Evolutionary conservation across 2,329 filamentous ascomycete species (phyloP).

Genomic region (Colletotrichum incanum): DNA sequence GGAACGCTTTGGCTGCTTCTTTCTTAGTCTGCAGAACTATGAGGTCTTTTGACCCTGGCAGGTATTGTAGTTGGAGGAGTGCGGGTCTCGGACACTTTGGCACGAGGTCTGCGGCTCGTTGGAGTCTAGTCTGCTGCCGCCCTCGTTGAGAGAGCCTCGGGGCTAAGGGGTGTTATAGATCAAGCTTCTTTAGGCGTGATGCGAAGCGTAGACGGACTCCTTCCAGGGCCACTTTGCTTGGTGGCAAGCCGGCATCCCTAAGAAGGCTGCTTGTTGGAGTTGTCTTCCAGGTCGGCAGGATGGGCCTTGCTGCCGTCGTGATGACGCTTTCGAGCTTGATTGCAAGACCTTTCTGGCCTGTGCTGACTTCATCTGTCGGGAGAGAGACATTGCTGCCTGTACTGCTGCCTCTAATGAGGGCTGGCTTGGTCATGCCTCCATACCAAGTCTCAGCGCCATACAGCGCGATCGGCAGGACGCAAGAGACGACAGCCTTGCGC

Average conservation of each 20-base stretch:
- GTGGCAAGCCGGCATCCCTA: conserved; percentile 6
- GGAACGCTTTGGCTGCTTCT: conserved; percentile 8
- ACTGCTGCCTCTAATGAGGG: neutral
- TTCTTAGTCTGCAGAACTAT: conserved; percentile 2
- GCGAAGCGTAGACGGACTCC: neutral
- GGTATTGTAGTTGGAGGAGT: conserved; percentile 3
- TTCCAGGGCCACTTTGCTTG: neutral
- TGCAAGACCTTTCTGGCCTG: conserved; percentile 7
- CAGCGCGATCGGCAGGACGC: neutral
- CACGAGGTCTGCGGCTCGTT: neutral
- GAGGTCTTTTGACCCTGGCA: neutral
- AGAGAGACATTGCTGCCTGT: neutral
- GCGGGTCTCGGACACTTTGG: neutral
- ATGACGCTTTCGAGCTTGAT: neutral
- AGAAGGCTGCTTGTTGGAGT: conserved; percentile 6
- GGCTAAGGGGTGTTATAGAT: neutral
- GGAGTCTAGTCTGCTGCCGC: neutral
- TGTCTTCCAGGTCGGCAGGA: conserved; percentile 13
- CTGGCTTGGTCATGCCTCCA: neutral
- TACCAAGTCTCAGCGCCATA: conserved; percentile 10
- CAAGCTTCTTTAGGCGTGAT: neutral
- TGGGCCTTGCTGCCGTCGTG: conserved; percentile 4
- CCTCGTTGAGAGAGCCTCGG: neutral
- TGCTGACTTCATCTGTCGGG: neutral
- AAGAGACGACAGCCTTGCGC: neutral